Percentiles rank a stretch among this genome's conserved stretches.
These are phyloP conservation scores for Mortierella sp. DNA, from an alignment of 371 early-diverging fungal genomes.

Conservation along the genomic window DNA sequence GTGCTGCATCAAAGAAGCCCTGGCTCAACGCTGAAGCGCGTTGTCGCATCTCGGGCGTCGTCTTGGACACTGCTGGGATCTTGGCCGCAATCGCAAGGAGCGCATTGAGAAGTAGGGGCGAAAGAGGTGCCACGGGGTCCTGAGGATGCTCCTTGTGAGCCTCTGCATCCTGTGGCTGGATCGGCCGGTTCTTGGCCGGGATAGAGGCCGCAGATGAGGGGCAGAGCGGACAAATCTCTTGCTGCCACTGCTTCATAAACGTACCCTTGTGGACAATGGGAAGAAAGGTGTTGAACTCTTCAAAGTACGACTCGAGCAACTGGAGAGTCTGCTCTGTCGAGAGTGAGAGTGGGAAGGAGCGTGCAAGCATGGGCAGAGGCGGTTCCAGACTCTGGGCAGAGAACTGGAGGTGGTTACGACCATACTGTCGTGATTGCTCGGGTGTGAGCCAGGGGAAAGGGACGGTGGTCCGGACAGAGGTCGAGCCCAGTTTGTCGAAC, in stretches of 20 bases:
- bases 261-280: constrained; percentile 70
- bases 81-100: constrained; percentile 72
- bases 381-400: constrained; percentile 40
- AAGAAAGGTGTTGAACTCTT: constrained; percentile 68
- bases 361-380: constrained; percentile 31
- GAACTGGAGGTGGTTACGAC: constrained; percentile 52
- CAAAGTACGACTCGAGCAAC: constrained; percentile 70
- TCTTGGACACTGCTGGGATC: constrained; percentile 14
- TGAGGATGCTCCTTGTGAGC: constrained; percentile 35
- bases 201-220: constrained; percentile 6
- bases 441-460: constrained; percentile 54
- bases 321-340: constrained; percentile 55
- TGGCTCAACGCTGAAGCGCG: constrained; percentile 19
- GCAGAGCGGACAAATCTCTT: constrained; percentile 31
- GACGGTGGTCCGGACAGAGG: constrained; percentile 47
- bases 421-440: constrained; percentile 51
- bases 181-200: constrained; percentile 7
- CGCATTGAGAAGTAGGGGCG: constrained; percentile 73
- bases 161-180: constrained; percentile 26
- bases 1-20: constrained; percentile 62
- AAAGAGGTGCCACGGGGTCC: constrained; percentile 37
- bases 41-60: constrained; percentile 11
- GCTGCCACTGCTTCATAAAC: constrained; percentile 57
- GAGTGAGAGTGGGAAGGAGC: constrained; percentile 39
- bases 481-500: constrained; percentile 49